Evolutionary conservation across 1,284 basidiomycete genomes (phyloP).

Genomic region (Xerocomus minutiporus): DNA sequence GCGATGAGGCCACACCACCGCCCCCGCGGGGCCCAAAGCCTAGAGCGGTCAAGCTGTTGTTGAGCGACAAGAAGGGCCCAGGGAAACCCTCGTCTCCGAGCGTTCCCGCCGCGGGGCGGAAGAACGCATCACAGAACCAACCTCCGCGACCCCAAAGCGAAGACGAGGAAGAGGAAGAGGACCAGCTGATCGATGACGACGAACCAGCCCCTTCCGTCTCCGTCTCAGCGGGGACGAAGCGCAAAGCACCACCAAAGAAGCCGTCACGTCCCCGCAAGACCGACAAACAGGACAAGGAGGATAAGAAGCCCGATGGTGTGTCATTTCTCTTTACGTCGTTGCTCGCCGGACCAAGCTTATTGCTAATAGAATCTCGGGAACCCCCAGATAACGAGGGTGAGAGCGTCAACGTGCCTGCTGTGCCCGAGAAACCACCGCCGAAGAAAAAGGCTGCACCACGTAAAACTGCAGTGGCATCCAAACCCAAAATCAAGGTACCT

Average conservation of each 20-base stretch:
- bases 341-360: conserved; percentile 8
- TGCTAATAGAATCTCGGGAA: conserved; percentile 32
- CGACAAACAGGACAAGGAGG: conserved; percentile 35
- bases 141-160: conserved; percentile 27
- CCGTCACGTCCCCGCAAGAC: conserved; percentile 48
- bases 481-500: conserved; percentile 36
- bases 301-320: conserved; percentile 32
- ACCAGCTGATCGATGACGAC: conserved; percentile 72
- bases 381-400: conserved; percentile 23
- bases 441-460: conserved; percentile 41
- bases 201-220: conserved; percentile 31
- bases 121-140: conserved; percentile 17
- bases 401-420: conserved; percentile 12
- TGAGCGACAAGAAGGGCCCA: conserved; percentile 43
- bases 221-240: conserved; percentile 36
- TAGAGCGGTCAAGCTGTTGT: conserved; percentile 45
- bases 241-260: conserved; percentile 44
- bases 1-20: conserved; percentile 64
- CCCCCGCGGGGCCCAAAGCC: conserved; percentile 45
- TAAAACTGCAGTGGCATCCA: conserved; percentile 34
- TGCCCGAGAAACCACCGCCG: conserved; percentile 28
- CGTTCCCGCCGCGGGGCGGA: conserved; percentile 25
- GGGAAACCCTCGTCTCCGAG: conserved; percentile 31
- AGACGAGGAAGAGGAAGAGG: conserved; percentile 68
- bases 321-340: conserved; percentile 19